Conservation (phyloP, 345 rosid species). For the Salix koriyanagi region DNA sequence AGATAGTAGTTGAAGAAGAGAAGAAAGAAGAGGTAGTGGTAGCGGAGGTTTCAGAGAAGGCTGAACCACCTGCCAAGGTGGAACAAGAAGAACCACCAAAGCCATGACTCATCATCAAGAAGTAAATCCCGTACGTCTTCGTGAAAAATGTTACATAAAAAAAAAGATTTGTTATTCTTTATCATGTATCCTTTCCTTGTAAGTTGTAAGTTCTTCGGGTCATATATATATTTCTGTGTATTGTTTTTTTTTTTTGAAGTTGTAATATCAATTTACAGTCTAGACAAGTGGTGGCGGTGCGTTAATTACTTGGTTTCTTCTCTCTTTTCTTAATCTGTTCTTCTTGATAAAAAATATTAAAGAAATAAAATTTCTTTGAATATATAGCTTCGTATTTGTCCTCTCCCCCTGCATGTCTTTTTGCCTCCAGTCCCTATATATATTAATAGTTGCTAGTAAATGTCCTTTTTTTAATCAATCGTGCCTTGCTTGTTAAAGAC, state of each 20-base stretch:
- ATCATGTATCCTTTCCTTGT: background rate
- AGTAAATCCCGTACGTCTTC: background rate
- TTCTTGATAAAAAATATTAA: background rate
- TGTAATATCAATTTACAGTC: background rate
- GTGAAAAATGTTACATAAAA: slow-evolving; percentile 1
- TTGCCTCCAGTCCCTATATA: background rate
- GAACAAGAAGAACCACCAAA: slow-evolving; percentile 41
- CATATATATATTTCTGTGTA: background rate
- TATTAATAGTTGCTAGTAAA: background rate
- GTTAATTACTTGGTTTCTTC: background rate
- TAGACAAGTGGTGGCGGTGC: background rate
- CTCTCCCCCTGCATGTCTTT: background rate
- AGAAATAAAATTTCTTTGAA: background rate
- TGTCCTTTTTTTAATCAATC: background rate
- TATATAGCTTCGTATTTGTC: background rate
- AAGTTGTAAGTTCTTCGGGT: background rate
- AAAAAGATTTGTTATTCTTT: slow-evolving; percentile 6
- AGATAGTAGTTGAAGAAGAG: slow-evolving; percentile 45
- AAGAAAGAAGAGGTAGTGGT: slow-evolving; percentile 32
- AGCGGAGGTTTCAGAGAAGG: slow-evolving; percentile 7
- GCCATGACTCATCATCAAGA: slow-evolving; percentile 27
- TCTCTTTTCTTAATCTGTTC: background rate
- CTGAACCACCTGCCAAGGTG: slow-evolving; percentile 18
- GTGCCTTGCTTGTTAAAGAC: background rate
- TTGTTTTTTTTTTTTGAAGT: background rate